phyloP scores from a whole-genome alignment of 805 yeast species.

The Kazachstania viticola region DNA sequence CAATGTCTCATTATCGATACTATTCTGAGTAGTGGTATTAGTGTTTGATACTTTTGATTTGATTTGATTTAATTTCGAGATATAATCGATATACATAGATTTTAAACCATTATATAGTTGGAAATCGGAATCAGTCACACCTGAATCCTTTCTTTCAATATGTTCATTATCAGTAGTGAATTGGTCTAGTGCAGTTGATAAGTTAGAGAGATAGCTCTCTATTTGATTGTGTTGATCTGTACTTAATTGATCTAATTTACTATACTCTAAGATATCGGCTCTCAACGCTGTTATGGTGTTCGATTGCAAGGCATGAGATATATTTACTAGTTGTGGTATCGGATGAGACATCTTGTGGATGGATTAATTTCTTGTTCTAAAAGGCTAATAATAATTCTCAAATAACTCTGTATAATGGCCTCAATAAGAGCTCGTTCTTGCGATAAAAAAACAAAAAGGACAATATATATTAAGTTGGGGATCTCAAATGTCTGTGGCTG shows the following conservation, averaged over 20 bases:
- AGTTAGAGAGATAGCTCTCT: conserved; percentile 13
- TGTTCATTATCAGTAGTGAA: conserved; percentile 22
- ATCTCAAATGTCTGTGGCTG: too few relatives aligned
- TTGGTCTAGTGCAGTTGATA: conserved; percentile 13
- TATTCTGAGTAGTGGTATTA: neutral
- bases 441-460: too few relatives aligned
- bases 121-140: conserved; percentile 19
- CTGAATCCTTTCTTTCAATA: conserved; percentile 12
- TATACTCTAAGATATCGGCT: conserved; percentile 14
- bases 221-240: conserved; percentile 10
- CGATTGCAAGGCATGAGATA: conserved; percentile 23
- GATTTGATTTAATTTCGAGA: conserved; percentile 14
- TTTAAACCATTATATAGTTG: conserved; percentile 22
- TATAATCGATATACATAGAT: conserved; percentile 23
- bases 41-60: conserved; percentile 3
- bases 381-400: too few relatives aligned
- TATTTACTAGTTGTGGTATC: conserved; percentile 24
- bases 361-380: too few relatives aligned
- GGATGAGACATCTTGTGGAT: conserved; percentile 11
- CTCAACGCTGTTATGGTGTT: conserved; percentile 20
- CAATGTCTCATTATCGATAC: conserved; percentile 4
- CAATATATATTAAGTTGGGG: too few relatives aligned
- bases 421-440: too few relatives aligned
- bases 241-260: conserved; percentile 6
- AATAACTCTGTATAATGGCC: too few relatives aligned